Conservation (phyloP, 148 eudicot species). For the Simmondsia chinensis region DNA sequence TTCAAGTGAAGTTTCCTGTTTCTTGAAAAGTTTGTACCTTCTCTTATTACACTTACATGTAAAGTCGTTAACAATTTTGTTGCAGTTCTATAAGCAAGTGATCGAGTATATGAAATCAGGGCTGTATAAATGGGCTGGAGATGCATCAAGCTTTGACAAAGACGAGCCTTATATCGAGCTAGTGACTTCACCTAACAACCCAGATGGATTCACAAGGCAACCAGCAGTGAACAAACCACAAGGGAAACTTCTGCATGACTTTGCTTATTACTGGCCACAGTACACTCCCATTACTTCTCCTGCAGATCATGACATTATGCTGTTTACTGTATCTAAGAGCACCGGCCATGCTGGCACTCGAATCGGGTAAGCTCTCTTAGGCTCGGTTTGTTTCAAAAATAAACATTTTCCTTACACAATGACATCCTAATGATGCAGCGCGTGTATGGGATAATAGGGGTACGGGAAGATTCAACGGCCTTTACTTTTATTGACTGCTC, state of each 20-base stretch:
- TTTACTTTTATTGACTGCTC: too few relatives aligned
- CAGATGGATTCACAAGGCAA: constrained; percentile 74
- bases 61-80: too few relatives aligned
- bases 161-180: constrained; percentile 83
- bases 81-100: constrained; percentile 81
- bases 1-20: too few relatives aligned
- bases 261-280: constrained; percentile 98
- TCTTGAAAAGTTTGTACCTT: too few relatives aligned
- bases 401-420: too few relatives aligned
- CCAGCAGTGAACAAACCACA: constrained; percentile 49
- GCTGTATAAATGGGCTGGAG: constrained; percentile 92
- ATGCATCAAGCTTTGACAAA: constrained; percentile 40
- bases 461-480: too few relatives aligned
- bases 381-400: too few relatives aligned
- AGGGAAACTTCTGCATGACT: constrained; percentile 72
- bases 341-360: constrained; percentile 96
- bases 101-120: constrained; percentile 81
- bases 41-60: too few relatives aligned
- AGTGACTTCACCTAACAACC: constrained; percentile 95
- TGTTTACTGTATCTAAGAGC: constrained; percentile 91
- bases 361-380: constrained; percentile 54
- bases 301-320: constrained; percentile 83
- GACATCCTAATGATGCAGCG: too few relatives aligned
- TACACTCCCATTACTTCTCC: constrained; percentile 70
- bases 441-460: too few relatives aligned